phyloP scores from a whole-genome alignment of 345 rosid genomes.

The Moricandia arvensis region DNA sequence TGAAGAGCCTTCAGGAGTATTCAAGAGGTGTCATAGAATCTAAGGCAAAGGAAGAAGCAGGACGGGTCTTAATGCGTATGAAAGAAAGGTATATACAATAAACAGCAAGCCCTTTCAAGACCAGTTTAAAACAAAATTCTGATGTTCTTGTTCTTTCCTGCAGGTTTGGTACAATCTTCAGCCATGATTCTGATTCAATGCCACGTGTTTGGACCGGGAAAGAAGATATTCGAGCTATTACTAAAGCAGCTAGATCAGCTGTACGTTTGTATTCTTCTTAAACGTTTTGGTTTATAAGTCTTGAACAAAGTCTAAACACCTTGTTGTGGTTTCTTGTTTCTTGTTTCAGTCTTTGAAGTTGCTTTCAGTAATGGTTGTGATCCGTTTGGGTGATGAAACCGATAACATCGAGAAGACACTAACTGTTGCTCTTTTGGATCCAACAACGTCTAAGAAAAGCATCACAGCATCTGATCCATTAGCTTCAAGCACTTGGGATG shows the following conservation, averaged over 20 bases:
- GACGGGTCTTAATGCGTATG: conserved; percentile 74
- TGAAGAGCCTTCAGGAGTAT: conserved; percentile 51
- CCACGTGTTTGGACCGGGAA: conserved; percentile 98
- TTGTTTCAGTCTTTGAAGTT: conserved; percentile 76
- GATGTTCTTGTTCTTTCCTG: background rate
- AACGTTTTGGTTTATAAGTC: background rate
- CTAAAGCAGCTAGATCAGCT: conserved; percentile 76
- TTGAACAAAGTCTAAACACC: background rate
- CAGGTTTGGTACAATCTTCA: conserved; percentile 80
- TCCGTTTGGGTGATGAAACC: conserved; percentile 61
- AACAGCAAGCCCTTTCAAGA: conserved; percentile 6
- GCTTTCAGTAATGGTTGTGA: conserved; percentile 76
- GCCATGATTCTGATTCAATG: conserved; percentile 94
- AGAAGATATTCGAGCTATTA: conserved; percentile 89
- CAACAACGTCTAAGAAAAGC: conserved; percentile 50
- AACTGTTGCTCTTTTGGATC: conserved; percentile 53
- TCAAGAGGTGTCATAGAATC: conserved; percentile 75
- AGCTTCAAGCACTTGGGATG: conserved; percentile 89
- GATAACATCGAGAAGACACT: conserved; percentile 68
- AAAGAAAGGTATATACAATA: conserved; percentile 71
- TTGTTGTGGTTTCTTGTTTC: background rate
- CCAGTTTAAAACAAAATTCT: conserved; percentile 6
- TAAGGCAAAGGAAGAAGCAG: conserved; percentile 88
- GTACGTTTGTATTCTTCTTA: conserved; percentile 41
- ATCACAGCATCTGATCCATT: conserved; percentile 59